Conservation (phyloP, 1,284 basidiomycete species). For the Ustilago lituana region DNA sequence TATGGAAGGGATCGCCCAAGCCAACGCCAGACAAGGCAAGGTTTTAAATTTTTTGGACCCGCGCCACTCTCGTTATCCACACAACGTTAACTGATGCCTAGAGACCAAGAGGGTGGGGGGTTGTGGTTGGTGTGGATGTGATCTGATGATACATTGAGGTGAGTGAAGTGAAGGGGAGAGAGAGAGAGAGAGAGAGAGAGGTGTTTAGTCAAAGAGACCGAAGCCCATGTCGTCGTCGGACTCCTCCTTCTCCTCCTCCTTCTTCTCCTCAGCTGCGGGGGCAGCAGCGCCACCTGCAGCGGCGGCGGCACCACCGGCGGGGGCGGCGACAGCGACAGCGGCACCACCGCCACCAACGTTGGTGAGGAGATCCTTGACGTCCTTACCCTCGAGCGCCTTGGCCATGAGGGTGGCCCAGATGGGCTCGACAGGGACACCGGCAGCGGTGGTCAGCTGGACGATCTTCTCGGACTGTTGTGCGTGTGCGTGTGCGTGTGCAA, state of each 20-base stretch:
- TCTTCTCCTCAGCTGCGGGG: conserved; percentile 84
- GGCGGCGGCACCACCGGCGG: conserved; percentile 73
- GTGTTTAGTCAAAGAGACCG: conserved; percentile 80
- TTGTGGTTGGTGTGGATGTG: neutral
- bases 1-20: no score
- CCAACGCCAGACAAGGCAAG: no score
- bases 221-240: conserved; percentile 73
- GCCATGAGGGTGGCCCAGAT: conserved; percentile 98
- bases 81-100: no score
- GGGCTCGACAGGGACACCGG: conserved; percentile 86
- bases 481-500: neutral
- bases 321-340: conserved; percentile 70
- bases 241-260: conserved; percentile 69
- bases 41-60: no score
- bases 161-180: neutral
- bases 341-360: conserved; percentile 85
- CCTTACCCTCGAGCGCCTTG: conserved; percentile 97
- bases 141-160: conserved; percentile 37
- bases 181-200: conserved; percentile 1
- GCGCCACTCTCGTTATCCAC: no score
- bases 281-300: conserved; percentile 76
- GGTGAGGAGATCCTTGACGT: conserved; percentile 92
- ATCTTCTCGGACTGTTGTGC: conserved; percentile 97
- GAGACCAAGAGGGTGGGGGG: neutral
- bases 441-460: conserved; percentile 80